A percentile compares a stretch with the other conserved stretches of the same genome.
These are phyloP conservation scores for Mycena epipterygia DNA, from an alignment of 768 basidiomycete genomes.

Conservation along the genomic window DNA sequence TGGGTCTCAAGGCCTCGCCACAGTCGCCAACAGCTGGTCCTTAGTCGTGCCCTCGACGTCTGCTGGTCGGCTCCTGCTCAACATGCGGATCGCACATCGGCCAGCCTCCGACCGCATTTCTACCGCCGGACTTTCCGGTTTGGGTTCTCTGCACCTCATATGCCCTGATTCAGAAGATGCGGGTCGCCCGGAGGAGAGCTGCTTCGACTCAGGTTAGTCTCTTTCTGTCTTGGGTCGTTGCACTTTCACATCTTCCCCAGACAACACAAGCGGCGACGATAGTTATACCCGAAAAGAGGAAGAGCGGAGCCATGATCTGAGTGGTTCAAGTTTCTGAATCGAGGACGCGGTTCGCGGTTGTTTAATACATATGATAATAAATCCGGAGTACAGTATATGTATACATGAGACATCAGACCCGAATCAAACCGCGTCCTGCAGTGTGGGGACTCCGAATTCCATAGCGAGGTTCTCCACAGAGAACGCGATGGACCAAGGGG, in stretches of 20 bases:
- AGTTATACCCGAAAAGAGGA: not conserved
- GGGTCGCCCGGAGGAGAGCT: not conserved
- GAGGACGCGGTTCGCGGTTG: not conserved
- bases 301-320: not conserved
- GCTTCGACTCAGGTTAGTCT: not conserved
- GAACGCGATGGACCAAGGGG: slow-evolving; percentile 38
- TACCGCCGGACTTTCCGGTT: slow-evolving; percentile 20
- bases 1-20: slow-evolving; percentile 28
- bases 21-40: slow-evolving; percentile 35
- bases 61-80: slow-evolving; percentile 31
- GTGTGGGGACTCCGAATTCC: slow-evolving; percentile 26
- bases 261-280: not conserved
- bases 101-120: slow-evolving; percentile 25
- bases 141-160: slow-evolving; percentile 30
- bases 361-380: not conserved
- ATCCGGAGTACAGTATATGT: not conserved
- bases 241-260: not conserved
- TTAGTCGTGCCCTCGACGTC: slow-evolving; percentile 35
- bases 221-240: not conserved
- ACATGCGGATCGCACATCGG: slow-evolving; percentile 22
- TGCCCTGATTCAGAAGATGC: slow-evolving; percentile 2
- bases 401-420: not conserved
- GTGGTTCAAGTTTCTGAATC: not conserved
- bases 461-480: slow-evolving; percentile 30
- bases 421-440: slow-evolving; percentile 22